Evolutionary conservation across 805 yeast genomes (phyloP).

Genomic region (Nakazawaea peltata): DNA sequence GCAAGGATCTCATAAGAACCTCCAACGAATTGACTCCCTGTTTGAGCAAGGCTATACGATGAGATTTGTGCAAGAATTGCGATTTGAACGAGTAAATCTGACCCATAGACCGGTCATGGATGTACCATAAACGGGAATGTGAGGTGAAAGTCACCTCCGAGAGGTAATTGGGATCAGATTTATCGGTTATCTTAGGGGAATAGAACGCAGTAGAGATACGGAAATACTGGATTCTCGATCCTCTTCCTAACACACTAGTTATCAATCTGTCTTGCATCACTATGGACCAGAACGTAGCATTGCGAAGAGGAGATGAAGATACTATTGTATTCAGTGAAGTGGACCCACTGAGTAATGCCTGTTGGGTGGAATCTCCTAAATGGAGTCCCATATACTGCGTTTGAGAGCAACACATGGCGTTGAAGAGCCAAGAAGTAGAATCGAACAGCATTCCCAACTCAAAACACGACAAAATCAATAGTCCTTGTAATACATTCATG

Average conservation of each 20-base stretch:
- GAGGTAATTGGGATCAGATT: constrained; percentile 9
- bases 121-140: constrained; percentile 24
- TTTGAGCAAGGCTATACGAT: constrained; percentile 19
- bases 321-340: constrained; percentile 1
- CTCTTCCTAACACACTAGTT: constrained; percentile 25
- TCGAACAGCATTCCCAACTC: constrained; percentile 26
- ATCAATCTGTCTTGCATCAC: constrained; percentile 24
- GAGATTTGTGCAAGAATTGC: constrained; percentile 24
- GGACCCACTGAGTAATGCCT: not conserved
- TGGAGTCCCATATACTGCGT: constrained; percentile 22
- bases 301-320: constrained; percentile 13
- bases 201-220: constrained; percentile 23
- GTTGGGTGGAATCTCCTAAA: constrained; percentile 6
- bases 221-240: constrained; percentile 24
- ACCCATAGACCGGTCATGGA: constrained; percentile 21
- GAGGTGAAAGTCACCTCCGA: constrained; percentile 19
- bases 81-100: constrained; percentile 28
- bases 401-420: constrained; percentile 23
- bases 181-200: constrained; percentile 12
- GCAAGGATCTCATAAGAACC: constrained; percentile 17
- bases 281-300: constrained; percentile 24
- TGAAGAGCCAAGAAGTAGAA: constrained; percentile 23
- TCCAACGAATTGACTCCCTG: constrained; percentile 20
- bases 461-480: constrained; percentile 22
- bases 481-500: constrained; percentile 19